Evolutionary conservation across 768 basidiomycete species (phyloP), one percentile per base, ranked within the genome.

Genomic region (Pluteus cervinus): DNA sequence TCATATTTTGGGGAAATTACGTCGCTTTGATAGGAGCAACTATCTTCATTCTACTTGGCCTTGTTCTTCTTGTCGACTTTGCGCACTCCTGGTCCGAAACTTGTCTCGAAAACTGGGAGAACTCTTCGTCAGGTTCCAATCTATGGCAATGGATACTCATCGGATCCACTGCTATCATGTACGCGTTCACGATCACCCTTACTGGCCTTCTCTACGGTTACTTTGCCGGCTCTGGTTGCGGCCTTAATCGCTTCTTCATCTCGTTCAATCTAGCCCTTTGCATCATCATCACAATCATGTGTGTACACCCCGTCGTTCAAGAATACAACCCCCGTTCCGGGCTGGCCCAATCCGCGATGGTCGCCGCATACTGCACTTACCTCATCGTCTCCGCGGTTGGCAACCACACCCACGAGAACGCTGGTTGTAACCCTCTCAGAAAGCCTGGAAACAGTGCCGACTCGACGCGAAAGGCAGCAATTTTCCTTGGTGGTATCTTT

Each of bases 51-150:
- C 80, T 98, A 23, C 83, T 99, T 46, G 96, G 96, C 32, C 81
- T 99, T 20, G 89, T 99, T 40, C 82, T 99, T 29, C 81, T 99
- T 40, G 86, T 99, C 60, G 96, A 99, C 66, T 98, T 98, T 53
- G 96, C 96, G 2, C 96, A 99, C 56, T 86, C 89, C 4, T 98
- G 93, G 93, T 90, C 91, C 11, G 96, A 99, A 62, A 93, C 81
- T 5, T 98, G 94, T 57, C 74, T 97, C 36, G 84, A 94, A 47
- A 90, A 91, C 38, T 97, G 91, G 93, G 94, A 97, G 57, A 77
- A 79, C 41, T 79, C 77, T 2, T 61, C 67, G 21, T 51, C 53
- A 20, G 74, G 77, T 30, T 93, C 91, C 7, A 86, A 83, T 47
- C 60, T 93, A 35, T 99, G 96, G 96, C 91, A 96, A 57, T 97